Evolutionary conservation across 768 basidiomycete genomes (phyloP).

Genomic region (Boletus tylopilopsis): DNA sequence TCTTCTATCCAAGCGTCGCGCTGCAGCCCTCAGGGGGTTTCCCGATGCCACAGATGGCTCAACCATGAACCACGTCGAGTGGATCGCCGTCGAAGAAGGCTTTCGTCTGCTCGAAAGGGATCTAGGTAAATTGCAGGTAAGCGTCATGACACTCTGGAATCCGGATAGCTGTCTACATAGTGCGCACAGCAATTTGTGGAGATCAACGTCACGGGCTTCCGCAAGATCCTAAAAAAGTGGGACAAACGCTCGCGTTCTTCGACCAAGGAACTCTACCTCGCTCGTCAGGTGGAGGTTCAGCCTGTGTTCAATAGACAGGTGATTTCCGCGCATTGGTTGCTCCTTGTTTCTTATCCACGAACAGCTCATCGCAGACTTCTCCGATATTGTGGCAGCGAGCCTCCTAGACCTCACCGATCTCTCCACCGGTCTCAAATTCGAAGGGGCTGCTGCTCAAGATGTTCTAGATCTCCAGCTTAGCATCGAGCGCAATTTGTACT

Average conservation of each 20-base stretch:
- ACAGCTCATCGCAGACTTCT: conserved; percentile 90
- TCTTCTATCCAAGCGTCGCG: conserved; percentile 88
- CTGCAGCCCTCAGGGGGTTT: conserved; percentile 67
- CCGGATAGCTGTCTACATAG: conserved; percentile 12
- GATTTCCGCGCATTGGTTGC: conserved; percentile 18
- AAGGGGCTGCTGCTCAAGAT: conserved; percentile 73
- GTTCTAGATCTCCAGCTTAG: conserved; percentile 70
- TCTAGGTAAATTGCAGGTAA: conserved; percentile 90
- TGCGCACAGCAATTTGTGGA: conserved; percentile 85
- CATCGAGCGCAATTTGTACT: conserved; percentile 54
- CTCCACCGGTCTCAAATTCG: conserved; percentile 70
- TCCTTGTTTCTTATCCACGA: conserved; percentile 9
- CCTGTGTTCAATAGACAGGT: conserved; percentile 96
- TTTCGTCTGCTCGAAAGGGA: conserved; percentile 93
- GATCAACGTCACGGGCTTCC: conserved; percentile 94
- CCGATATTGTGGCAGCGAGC: conserved; percentile 86
- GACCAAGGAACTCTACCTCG: conserved; percentile 95
- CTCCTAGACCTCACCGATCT: conserved; percentile 76
- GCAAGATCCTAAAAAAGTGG: conserved; percentile 98
- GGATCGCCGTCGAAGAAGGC: conserved; percentile 95
- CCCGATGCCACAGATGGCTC: conserved; percentile 65
- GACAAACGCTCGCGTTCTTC: conserved; percentile 93
- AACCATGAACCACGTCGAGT: conserved; percentile 69
- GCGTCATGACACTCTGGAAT: conserved; percentile 10
- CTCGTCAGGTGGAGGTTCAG: conserved; percentile 97